Evolutionary conservation across 176 grass and related monocot species (phyloP), one percentile per base, ranked within the genome.

Genomic region (Rhynchospora breviuscula): DNA sequence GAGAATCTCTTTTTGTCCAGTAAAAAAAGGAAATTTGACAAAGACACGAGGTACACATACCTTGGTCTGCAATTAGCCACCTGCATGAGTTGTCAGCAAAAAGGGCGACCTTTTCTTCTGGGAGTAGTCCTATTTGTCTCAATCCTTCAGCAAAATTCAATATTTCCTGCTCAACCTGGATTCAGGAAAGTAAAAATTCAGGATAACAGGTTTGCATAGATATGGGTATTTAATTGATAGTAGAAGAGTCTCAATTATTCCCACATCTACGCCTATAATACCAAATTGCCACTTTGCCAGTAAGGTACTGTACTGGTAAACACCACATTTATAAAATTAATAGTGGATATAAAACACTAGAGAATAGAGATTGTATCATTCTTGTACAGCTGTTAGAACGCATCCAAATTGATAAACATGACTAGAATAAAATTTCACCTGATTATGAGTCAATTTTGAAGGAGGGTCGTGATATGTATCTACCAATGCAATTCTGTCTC

Each of bases 51-150:
- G 29, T 67, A 40, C 64, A 17, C 15, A 35, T 15, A 40, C 29
- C 94, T 97, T 97, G 94, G 84, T 94, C 92, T 35, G 94, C 88
- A 87, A 94, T 84, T 54, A 97, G 84, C 94, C 94, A 97, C 1
- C 92, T 88, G 33, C 90, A 89, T 10, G 94, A 97, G 76, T 97
- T 97, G 58, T 97, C 92, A 77, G 94, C 92, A 88, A 97, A 97
- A 72, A 97, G 92, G 1, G 92, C 90, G 61, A 97, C 0, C 61
- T 91, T 97, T 85, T 97, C 94, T 81, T 94, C 87, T 68, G 92
- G 87, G 76, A 83, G 52, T 48, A 94, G 80, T 19, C 92, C 92
- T 64, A 88, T 13, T 11, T 47, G 74, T 49, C 94, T 91, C 82
- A 94, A 78, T 71, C 90, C 94, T 87, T 97, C 90, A 74, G 87